Percentiles rank a stretch among this genome's conserved stretches.
Evolutionary conservation across 2,329 filamentous ascomycete species (phyloP).

Genomic region (Graphilbum fragrans): DNA sequence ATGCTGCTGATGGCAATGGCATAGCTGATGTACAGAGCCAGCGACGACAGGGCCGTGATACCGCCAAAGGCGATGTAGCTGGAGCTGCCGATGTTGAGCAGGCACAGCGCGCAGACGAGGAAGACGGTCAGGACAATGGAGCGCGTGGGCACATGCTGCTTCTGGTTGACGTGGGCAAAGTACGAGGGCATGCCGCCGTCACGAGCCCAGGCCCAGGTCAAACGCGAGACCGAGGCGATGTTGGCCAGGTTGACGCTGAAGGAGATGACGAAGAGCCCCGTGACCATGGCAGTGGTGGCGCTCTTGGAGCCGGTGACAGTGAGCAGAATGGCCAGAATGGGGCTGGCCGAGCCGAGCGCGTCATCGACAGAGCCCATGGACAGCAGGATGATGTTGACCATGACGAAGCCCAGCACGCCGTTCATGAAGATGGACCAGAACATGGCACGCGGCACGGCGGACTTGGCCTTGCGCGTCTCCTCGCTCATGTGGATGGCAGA

Average conservation of each 20-base stretch:
- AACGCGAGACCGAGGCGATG: conserved; percentile 31
- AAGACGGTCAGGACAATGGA: conserved; percentile 20
- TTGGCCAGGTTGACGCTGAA: conserved; percentile 24
- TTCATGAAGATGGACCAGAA: conserved; percentile 30
- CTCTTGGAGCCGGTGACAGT: conserved; percentile 22
- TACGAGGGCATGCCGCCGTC: conserved; percentile 23
- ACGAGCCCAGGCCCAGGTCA: conserved; percentile 36
- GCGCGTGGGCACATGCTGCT: conserved; percentile 21
- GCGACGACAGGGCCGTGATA: conserved; percentile 23
- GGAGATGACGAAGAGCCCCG: conserved; percentile 18
- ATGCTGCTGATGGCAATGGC: conserved; percentile 6
- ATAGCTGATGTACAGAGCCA: conserved; percentile 11
- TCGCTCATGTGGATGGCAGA: conserved; percentile 34
- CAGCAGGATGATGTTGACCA: conserved; percentile 27
- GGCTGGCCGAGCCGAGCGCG: conserved; percentile 20
- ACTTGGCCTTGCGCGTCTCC: conserved; percentile 29
- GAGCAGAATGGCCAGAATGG: conserved; percentile 26
- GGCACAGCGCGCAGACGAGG: conserved; percentile 3
- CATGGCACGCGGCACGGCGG: conserved; percentile 30
- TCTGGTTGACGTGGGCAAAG: conserved; percentile 15
- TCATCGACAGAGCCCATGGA: conserved; percentile 26
- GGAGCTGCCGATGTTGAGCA: conserved; percentile 23
- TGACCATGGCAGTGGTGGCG: conserved; percentile 26
- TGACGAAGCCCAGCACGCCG: conserved; percentile 25
- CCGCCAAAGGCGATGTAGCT: conserved; percentile 22